phyloP scores from a whole-genome alignment of 164 flowering plant genomes.

The Taxillus chinensis region DNA sequence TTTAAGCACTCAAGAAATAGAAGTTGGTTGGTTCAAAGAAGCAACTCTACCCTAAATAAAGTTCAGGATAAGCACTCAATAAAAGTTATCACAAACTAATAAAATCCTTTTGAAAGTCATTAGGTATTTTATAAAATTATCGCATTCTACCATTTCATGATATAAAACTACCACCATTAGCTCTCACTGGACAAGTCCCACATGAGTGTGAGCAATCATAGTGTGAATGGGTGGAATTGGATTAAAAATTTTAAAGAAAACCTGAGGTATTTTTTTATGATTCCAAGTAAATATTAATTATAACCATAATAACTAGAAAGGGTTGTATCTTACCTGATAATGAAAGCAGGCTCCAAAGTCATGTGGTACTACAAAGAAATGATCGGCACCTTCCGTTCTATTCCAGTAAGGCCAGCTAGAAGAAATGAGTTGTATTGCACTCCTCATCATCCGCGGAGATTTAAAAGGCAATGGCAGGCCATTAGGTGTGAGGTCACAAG shows the following conservation, averaged over 20 bases:
- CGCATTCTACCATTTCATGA: too few species aligned
- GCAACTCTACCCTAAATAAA: too few species aligned
- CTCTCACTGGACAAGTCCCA: neutral
- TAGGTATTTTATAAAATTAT: too few species aligned
- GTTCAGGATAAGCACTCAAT: too few species aligned
- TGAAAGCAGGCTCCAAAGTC: constrained; percentile 97
- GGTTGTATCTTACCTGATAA: constrained; percentile 50
- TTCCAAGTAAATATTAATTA: too few species aligned
- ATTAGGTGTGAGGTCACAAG: constrained; percentile 87
- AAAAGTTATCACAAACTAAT: too few species aligned
- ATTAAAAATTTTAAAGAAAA: too few species aligned
- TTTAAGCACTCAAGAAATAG: too few species aligned
- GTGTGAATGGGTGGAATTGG: too few species aligned
- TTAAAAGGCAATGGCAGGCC: constrained; percentile 96
- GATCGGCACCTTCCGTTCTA: constrained; percentile 87
- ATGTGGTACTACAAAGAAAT: constrained; percentile 86
- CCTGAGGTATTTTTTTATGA: too few species aligned
- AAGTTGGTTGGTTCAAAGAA: too few species aligned
- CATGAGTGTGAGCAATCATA: neutral
- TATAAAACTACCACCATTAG: neutral
- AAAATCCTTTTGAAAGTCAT: too few species aligned
- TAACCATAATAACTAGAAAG: neutral
- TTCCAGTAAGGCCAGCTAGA: constrained; percentile 98
- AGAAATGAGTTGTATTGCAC: constrained; percentile 88
- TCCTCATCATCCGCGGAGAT: constrained; percentile 96